phyloP scores from a whole-genome alignment of 208 protist species.

The Leishmania martiniquensis region DNA sequence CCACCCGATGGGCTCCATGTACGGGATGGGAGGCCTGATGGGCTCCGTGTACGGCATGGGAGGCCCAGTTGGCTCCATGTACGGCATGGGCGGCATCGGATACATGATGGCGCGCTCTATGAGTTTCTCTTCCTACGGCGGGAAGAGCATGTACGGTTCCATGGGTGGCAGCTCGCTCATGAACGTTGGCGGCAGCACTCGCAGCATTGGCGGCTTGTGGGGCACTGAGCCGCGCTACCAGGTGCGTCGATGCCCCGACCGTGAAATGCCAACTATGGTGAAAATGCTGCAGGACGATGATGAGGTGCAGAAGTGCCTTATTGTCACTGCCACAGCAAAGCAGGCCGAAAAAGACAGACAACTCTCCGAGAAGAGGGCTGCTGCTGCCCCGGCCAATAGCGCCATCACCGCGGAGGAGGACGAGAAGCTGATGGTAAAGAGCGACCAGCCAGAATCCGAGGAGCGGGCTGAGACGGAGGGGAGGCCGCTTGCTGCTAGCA shows the following conservation, averaged over 20 bases:
- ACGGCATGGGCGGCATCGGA: constrained; percentile 36
- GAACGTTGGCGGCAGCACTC: constrained; percentile 14
- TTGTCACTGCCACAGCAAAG: constrained; percentile 10
- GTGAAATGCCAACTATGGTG: constrained; percentile 18
- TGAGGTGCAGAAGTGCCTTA: neutral
- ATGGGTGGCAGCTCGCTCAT: constrained; percentile 19
- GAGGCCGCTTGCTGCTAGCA: neutral
- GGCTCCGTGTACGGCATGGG: constrained; percentile 29
- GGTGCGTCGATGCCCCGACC: constrained; percentile 19
- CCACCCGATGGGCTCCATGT: constrained; percentile 8
- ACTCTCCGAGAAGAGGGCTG: neutral
- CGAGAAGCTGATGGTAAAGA: neutral
- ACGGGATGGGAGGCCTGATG: constrained; percentile 23
- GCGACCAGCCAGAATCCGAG: neutral
- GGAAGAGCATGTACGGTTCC: constrained; percentile 36
- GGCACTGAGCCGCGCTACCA: constrained; percentile 24
- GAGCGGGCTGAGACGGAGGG: neutral
- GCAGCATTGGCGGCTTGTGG: constrained; percentile 45
- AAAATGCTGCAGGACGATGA: constrained; percentile 26
- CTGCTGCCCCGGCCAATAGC: neutral
- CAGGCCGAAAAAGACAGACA: constrained; percentile 13
- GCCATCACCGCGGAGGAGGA: neutral
- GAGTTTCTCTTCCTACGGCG: constrained; percentile 33
- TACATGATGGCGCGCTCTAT: constrained; percentile 19
- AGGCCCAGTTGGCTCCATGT: constrained; percentile 25